Percentiles rank a stretch among this genome's conserved stretches.
phyloP scores from a whole-genome alignment of 2,329 filamentous ascomycete species.

The Fusarium chaquense region DNA sequence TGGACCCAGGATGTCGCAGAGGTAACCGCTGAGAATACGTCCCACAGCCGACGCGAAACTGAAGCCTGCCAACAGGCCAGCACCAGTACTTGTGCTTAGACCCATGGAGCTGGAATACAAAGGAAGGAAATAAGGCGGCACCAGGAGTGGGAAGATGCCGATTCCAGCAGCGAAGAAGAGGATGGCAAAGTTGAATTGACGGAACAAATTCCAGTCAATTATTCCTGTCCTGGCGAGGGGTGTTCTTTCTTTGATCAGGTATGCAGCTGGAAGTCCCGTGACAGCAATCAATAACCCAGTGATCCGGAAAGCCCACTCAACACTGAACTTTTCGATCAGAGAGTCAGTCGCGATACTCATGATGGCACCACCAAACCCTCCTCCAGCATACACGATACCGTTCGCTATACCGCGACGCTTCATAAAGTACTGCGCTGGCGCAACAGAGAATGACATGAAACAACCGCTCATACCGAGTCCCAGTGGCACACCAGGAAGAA shows the following conservation, averaged over 20 bases:
- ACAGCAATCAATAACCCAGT: conserved; percentile 64
- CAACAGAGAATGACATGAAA: conserved; percentile 40
- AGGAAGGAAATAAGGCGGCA: conserved; percentile 72
- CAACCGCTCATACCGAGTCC: conserved; percentile 50
- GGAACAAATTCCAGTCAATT: conserved; percentile 67
- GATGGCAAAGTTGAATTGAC: conserved; percentile 62
- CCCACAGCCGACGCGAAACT: conserved; percentile 71
- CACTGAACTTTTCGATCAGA: conserved; percentile 60
- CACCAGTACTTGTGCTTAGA: conserved; percentile 64
- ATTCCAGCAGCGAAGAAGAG: conserved; percentile 67
- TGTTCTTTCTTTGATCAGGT: conserved; percentile 62
- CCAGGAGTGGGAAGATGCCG: conserved; percentile 70
- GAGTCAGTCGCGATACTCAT: conserved; percentile 63
- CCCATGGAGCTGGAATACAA: conserved; percentile 68
- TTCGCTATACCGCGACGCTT: conserved; percentile 67
- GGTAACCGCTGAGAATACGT: conserved; percentile 64
- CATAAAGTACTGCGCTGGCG: conserved; percentile 64
- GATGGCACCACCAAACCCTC: conserved; percentile 67
- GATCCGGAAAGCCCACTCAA: conserved; percentile 65
- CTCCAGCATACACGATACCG: conserved; percentile 65
- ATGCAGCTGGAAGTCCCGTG: conserved; percentile 68
- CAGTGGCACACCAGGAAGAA: conserved; percentile 44
- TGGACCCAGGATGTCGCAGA: conserved; percentile 66
- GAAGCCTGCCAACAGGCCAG: conserved; percentile 70
- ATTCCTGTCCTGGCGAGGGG: conserved; percentile 45